Evolutionary conservation across 371 early-diverging fungal genomes (phyloP).

Genomic region (Capniomyces stellatus): DNA sequence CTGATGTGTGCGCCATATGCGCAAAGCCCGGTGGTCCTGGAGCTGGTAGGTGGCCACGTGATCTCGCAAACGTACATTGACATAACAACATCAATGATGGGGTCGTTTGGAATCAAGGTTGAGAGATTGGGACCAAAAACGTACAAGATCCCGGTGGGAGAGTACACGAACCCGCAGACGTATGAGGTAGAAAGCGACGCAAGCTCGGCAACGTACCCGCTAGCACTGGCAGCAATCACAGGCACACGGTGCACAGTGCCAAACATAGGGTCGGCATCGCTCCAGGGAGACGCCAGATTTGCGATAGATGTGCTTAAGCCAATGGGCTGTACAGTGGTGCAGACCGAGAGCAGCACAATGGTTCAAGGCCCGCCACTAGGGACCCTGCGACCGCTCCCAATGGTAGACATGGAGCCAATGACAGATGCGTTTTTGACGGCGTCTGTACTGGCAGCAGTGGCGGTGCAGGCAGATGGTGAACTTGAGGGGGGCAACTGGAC

Average conservation of each 20-base stretch:
- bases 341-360: conserved; percentile 70
- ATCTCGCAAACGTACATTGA: conserved; percentile 95
- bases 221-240: conserved; percentile 94
- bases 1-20: conserved; percentile 92
- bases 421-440: conserved; percentile 97
- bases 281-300: conserved; percentile 85
- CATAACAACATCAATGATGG: conserved; percentile 97
- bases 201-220: conserved; percentile 91
- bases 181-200: conserved; percentile 94
- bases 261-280: conserved; percentile 72
- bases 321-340: conserved; percentile 80
- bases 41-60: conserved; percentile 78
- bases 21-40: conserved; percentile 49
- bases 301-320: conserved; percentile 78
- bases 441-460: conserved; percentile 78
- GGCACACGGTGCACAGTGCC: conserved; percentile 72
- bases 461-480: conserved; percentile 7
- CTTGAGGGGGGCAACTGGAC: conserved; percentile 42
- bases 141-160: conserved; percentile 58
- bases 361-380: conserved; percentile 76
- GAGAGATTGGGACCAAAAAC: conserved; percentile 53
- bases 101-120: conserved; percentile 72
- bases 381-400: conserved; percentile 45
- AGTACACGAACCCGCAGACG: conserved; percentile 58
- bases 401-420: conserved; percentile 94